A percentile compares a stretch with the other conserved stretches of the same genome.
These are phyloP conservation scores for Hygrophila difformis DNA, from an alignment of 257 asterid species.

Conservation along the genomic window DNA sequence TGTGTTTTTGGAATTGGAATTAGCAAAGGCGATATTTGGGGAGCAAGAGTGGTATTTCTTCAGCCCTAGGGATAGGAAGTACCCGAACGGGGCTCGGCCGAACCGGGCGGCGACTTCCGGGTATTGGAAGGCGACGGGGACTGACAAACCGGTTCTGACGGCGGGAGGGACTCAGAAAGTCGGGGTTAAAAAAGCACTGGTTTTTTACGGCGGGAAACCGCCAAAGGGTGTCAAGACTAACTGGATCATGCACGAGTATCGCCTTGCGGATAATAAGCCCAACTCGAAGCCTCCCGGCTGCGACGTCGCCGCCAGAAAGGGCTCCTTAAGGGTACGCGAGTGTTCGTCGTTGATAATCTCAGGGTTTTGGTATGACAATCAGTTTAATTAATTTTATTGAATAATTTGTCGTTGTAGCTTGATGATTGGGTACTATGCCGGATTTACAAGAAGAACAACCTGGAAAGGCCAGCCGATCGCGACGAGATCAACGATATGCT, in stretches of 20 bases:
- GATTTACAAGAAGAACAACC: constrained; percentile 58
- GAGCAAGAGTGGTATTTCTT: constrained; percentile 63
- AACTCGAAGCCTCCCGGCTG: constrained; percentile 32
- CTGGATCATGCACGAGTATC: constrained; percentile 59
- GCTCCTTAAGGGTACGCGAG: constrained; percentile 49
- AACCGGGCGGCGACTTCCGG: constrained; percentile 54
- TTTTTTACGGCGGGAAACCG: too few species aligned
- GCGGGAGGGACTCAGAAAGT: too few species aligned
- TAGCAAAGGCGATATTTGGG: constrained; percentile 49
- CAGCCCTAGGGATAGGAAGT: too few species aligned
- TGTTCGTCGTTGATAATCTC: constrained; percentile 54
- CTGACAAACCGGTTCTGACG: too few species aligned
- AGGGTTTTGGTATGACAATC: too few species aligned
- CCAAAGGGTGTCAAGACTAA: constrained; percentile 47
- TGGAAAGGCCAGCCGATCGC: constrained; percentile 56
- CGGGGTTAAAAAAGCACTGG: too few species aligned
- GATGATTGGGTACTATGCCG: too few species aligned
- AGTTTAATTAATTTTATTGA: too few species aligned
- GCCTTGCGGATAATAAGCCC: constrained; percentile 32
- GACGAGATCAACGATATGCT: constrained; percentile 38
- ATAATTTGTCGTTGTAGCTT: too few species aligned
- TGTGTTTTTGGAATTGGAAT: too few species aligned
- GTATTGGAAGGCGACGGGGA: too few species aligned
- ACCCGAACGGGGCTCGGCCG: constrained; percentile 50
- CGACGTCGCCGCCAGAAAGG: constrained; percentile 40